Percentiles rank a stretch among this genome's conserved stretches.
These are phyloP conservation scores for Schwanniomyces yamadae DNA, from an alignment of 805 yeast genomes.

Conservation along the genomic window DNA sequence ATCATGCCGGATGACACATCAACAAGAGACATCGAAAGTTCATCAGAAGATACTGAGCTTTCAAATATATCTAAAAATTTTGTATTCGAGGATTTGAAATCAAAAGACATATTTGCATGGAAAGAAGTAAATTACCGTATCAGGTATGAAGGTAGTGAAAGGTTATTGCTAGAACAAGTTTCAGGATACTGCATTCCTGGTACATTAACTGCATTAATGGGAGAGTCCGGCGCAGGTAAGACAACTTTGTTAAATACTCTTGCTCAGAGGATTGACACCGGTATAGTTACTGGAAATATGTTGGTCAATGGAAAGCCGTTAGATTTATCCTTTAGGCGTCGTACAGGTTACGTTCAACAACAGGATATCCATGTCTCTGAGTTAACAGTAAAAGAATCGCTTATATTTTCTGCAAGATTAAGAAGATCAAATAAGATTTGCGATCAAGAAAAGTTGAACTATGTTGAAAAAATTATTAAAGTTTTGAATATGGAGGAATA, in stretches of 20 bases:
- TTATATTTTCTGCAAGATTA: conserved; percentile 18
- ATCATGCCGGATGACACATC: conserved; percentile 12
- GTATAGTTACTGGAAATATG: conserved; percentile 58
- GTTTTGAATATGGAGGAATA: conserved; percentile 20
- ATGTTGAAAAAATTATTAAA: conserved; percentile 17
- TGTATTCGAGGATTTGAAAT: conserved; percentile 25
- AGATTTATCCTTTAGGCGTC: conserved; percentile 50
- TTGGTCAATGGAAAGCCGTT: conserved; percentile 54
- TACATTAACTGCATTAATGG: conserved; percentile 58
- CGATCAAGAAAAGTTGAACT: conserved; percentile 14
- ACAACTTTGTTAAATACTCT: conserved; percentile 55
- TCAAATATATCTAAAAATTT: conserved; percentile 3
- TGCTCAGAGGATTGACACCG: conserved; percentile 54
- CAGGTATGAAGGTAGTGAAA: conserved; percentile 41
- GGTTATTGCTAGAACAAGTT: conserved; percentile 37
- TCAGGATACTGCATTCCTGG: conserved; percentile 47
- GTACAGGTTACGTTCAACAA: conserved; percentile 21
- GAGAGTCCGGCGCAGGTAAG: conserved; percentile 66
- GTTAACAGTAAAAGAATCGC: conserved; percentile 19
- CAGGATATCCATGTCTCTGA: conserved; percentile 20
- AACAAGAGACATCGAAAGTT: conserved; percentile 11
- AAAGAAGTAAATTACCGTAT: conserved; percentile 58
- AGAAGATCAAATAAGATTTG: conserved; percentile 52
- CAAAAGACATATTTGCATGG: conserved; percentile 59
- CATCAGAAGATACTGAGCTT: conserved; percentile 1